phyloP scores from a whole-genome alignment of 768 basidiomycete genomes.

The Lentinus brumalis region DNA sequence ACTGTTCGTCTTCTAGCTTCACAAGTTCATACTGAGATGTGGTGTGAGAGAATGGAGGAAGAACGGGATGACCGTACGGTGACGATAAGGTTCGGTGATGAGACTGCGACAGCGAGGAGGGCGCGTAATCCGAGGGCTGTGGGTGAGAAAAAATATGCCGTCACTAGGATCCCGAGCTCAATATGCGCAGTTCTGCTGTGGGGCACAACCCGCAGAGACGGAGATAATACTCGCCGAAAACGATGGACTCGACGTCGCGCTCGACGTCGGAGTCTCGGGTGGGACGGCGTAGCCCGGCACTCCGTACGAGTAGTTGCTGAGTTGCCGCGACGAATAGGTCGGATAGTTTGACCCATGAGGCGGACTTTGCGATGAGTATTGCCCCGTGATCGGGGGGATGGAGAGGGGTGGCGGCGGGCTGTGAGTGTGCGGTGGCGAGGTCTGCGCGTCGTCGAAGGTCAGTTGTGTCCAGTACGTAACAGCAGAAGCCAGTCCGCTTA shows the following conservation, averaged over 20 bases:
- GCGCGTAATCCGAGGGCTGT: constrained; percentile 67
- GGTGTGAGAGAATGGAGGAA: constrained; percentile 23
- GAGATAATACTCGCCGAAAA: constrained; percentile 82
- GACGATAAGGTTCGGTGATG: constrained; percentile 15
- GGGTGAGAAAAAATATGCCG: constrained; percentile 41
- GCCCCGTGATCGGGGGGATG: constrained; percentile 24
- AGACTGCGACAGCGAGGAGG: constrained; percentile 26
- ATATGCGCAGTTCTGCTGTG: constrained; percentile 33
- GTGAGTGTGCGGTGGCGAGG: constrained; percentile 22
- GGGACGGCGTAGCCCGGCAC: constrained; percentile 62
- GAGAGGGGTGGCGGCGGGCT: constrained; percentile 31
- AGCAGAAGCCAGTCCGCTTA: constrained; percentile 2
- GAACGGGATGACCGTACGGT: constrained; percentile 18
- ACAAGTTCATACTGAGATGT: constrained; percentile 46
- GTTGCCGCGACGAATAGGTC: constrained; percentile 12
- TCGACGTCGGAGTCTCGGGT: constrained; percentile 65
- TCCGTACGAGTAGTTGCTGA: constrained; percentile 53
- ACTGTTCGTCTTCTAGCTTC: constrained; percentile 70
- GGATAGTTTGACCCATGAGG: constrained; percentile 13
- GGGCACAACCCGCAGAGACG: constrained; percentile 31
- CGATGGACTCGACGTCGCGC: constrained; percentile 74
- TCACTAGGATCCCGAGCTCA: constrained; percentile 61
- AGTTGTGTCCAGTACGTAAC: background rate
- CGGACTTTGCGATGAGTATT: constrained; percentile 21
- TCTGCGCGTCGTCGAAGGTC: background rate